Evolutionary conservation across 345 rosid genomes (phyloP), one percentile per base, ranked within the genome.

Genomic region (Combretum micranthum): DNA sequence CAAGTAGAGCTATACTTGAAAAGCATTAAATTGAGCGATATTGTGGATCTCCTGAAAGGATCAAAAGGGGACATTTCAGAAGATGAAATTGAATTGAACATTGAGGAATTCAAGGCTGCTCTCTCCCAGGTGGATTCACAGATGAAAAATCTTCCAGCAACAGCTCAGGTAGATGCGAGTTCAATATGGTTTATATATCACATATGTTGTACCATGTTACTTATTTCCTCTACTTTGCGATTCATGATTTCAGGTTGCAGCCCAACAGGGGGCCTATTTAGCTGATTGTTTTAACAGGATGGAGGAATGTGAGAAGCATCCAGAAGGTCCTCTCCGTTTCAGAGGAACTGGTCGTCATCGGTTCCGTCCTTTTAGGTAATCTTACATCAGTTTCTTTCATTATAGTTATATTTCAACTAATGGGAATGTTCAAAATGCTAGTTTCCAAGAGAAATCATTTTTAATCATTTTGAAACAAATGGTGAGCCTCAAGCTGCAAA

Each of bases 301-400:
- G 96, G 97, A 83, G 68, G 83, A 75, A 52, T 84, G 89, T 39
- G 96, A 89, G 68, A 70, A 67, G 64, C 72, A 81, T 64, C 99
- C 99, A 12, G 94, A 93, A 83, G 99, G 99, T 44, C 99, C 99
- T 56, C 50, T 87, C 46, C 79, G 99, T 69, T 80, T 86, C 78
- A 89, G 97, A 73, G 96, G 78, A 80, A 81, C 78, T 59, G 99
- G 99, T 57, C 97, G 96, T 64, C 99, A 93, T 51, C 83, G 99
- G 60, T 89, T 89, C 74, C 96, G 65, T 23, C 99, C 96, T 60
- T 93, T 93, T 64, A 86, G 99, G 98, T 91, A 59, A 0, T 11
- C 42, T 56, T 22, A 16, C 50, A 20, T 56, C 23, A 9, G 39
- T 20, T n/a, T 19, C 43, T 48, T 20, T 44, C 0, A 37, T 37